phyloP scores from a whole-genome alignment of 352 stramenopile genomes.

The Phytophthora meadii region DNA sequence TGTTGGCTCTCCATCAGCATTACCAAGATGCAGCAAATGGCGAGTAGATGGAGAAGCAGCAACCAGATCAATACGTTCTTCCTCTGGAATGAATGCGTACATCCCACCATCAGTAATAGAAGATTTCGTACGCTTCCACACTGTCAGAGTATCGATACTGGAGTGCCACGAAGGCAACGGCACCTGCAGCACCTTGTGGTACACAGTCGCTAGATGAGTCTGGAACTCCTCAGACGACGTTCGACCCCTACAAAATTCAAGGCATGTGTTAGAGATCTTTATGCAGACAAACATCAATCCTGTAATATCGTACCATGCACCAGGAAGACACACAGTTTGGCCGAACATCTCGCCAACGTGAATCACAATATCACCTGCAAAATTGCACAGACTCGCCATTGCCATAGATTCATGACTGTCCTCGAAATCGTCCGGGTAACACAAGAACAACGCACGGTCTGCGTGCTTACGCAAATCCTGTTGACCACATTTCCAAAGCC shows the following conservation, averaged over 20 bases:
- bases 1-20: slow-evolving; percentile 7
- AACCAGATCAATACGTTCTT: slow-evolving; percentile 79
- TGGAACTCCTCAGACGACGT: slow-evolving; percentile 94
- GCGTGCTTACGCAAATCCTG: slow-evolving; percentile 79
- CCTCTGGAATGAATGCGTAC: slow-evolving; percentile 80
- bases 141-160: slow-evolving; percentile 91
- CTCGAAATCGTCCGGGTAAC: slow-evolving; percentile 94
- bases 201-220: slow-evolving; percentile 89
- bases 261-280: slow-evolving; percentile 5
- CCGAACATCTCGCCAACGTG: slow-evolving; percentile 94
- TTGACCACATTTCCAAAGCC: background rate
- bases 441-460: slow-evolving; percentile 91
- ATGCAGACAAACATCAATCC: background rate
- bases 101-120: slow-evolving; percentile 86
- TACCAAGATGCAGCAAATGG: slow-evolving; percentile 57
- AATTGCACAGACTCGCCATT: slow-evolving; percentile 90
- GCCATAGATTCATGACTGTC: slow-evolving; percentile 91
- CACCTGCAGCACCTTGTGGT: slow-evolving; percentile 94
- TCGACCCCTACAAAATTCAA: slow-evolving; percentile 68
- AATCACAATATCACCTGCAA: slow-evolving; percentile 92
- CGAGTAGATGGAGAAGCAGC: slow-evolving; percentile 65
- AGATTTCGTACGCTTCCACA: slow-evolving; percentile 94
- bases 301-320: slow-evolving; percentile 68
- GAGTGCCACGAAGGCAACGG: slow-evolving; percentile 93
- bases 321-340: slow-evolving; percentile 89